Evolutionary conservation across 371 early-diverging fungal species (phyloP), one percentile per base, ranked within the genome.

Genomic region (Neoconidiobolus thromboides): DNA sequence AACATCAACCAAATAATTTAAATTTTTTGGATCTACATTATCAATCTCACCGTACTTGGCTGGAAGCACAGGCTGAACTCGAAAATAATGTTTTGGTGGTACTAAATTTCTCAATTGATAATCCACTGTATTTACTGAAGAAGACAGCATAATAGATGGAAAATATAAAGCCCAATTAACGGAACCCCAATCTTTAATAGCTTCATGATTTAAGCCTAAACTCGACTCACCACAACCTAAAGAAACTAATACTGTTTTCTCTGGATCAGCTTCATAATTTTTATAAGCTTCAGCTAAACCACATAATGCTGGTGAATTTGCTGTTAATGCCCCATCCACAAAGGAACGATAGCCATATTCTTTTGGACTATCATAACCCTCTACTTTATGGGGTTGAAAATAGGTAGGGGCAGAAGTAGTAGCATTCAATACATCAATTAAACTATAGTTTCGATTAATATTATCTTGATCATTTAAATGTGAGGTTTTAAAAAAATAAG

Each of bases 401-500:
- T 26, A 62, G 36, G 62, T 62, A n/a, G 62, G 62, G 4, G 62
- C 62, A 49, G 58, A 42, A 40, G 48, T 40, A 48, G 58, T 62
- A 48, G 62, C 62, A 15, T 57, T 37, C 7, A 62, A 39, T 7
- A 62, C 58, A 58, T 62, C 62, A 14, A 2, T 1, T 3, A 61
- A n/a, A 26, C 26, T 26, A 26, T 26, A 26, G 37, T 41, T 26
- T 12, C 55, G 7, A 46, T n/a, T 6, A n/a, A 14, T 15, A n/a
- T 14, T 49, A 26, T 26, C 26, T 26, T 26, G 26, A 26, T 26
- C 26, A 26, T 26, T 26, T 26, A 26, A 26, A 26, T 26, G 26
- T 14, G 44, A 43, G 6, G 57, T 43, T 14, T 43, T 57, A 37
- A 57, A 57, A 37, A 57, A 57, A 37, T 57, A 57, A 6, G 57